Evolutionary conservation across 192 early-diverging fungal species (phyloP), one percentile per base, ranked within the genome.

Genomic region (Backusella tuberculispora): DNA sequence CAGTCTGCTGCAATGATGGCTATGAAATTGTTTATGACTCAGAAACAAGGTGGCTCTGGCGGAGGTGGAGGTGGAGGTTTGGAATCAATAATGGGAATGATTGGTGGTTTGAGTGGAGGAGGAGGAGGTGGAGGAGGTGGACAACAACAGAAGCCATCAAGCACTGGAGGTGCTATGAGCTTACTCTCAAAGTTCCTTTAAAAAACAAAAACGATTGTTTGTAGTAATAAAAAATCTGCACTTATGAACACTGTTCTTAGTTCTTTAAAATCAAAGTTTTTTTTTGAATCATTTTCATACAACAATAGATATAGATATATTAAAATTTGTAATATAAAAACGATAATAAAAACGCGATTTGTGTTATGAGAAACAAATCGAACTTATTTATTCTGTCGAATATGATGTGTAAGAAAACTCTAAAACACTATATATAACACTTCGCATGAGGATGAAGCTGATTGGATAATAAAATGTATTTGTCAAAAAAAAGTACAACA

Each of bases 101-200:
- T 78, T 12, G 77, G 77, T 24, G 60, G 60, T 14, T 34, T 34
- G 29, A 24, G 53, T 24, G 65, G 65, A 38, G 70, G 71, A 13
- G 66, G 77, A 40, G 21, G 26, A n/a, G n/a, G 53, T 24, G 65
- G 65, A 38, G 70, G 71, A 13, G 66, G 77, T 24, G 21, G 26
- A n/a, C 60, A 63, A 63, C 56, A 63, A 45, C 21, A 26, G 26
- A 60, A 60, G 12, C 53, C 21, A 26, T 37, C 44, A 37, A 15
- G 73, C 29, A 1, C 29, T 53, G 78, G 78, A 43, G 72, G 77
- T 21, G 74, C 75, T 19, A 42, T 45, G 29, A 45, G 66, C 41
- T 71, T 81, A 21, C 47, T 81, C n/a, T 56, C 66, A 63, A 81
- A 81, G 24, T 43, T 81, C 37, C 41, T 81, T 65, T 81, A 77